Evolutionary conservation across 495 filamentous ascomycete genomes (phyloP).

Genomic region (Podospora pseudopauciseta): DNA sequence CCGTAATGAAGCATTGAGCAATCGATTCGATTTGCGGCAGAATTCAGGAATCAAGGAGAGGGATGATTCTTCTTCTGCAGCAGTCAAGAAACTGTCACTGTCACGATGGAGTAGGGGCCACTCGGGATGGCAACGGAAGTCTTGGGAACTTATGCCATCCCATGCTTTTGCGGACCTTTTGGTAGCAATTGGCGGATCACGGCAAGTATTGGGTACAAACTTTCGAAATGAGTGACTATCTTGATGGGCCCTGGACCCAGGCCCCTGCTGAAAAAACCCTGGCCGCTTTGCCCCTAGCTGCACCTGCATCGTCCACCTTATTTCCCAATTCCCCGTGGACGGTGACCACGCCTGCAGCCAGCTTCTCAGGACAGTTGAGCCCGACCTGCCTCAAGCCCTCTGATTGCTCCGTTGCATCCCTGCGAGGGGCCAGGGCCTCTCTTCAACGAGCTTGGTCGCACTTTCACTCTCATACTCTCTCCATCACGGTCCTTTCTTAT

Average conservation of each 20-base stretch:
- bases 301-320: slow-evolving; percentile 27
- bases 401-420: slow-evolving; percentile 16
- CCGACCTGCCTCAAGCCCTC: slow-evolving; percentile 19
- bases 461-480: background rate
- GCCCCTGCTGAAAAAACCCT: slow-evolving; percentile 25
- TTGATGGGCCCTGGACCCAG: slow-evolving; percentile 23
- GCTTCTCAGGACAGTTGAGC: slow-evolving; percentile 15
- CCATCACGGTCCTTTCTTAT: background rate
- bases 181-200: background rate
- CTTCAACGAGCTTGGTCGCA: slow-evolving; percentile 1
- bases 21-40: background rate
- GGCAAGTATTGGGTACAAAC: slow-evolving; percentile 13
- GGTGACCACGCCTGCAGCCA: slow-evolving; percentile 15
- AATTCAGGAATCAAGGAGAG: slow-evolving; percentile 1
- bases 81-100: background rate
- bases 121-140: background rate
- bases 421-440: slow-evolving; percentile 3
- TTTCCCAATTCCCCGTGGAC: slow-evolving; percentile 29
- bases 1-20: background rate
- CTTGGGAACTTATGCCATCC: background rate
- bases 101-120: slow-evolving; percentile 1
- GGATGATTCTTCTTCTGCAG: background rate
- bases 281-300: slow-evolving; percentile 24
- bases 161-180: background rate
- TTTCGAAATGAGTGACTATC: slow-evolving; percentile 23